Evolutionary conservation across 2,329 filamentous ascomycete species (phyloP).

Genomic region (Trichoderma arundinaceum): DNA sequence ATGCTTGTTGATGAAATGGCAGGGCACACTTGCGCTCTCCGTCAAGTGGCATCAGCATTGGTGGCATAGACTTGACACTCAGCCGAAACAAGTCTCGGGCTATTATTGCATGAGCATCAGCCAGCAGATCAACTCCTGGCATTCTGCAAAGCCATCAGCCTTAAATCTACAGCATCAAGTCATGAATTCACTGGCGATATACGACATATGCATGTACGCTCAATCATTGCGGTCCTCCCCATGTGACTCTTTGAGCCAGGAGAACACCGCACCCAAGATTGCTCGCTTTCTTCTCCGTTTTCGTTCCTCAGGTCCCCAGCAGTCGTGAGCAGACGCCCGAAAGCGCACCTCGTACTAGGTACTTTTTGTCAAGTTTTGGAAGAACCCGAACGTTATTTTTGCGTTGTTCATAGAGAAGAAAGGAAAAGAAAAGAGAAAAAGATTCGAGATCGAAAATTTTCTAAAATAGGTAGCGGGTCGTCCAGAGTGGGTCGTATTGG

Average conservation of each 20-base stretch:
- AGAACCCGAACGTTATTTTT: constrained; percentile 52
- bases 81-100: not conserved
- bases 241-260: constrained; percentile 49
- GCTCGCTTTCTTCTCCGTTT: constrained; percentile 61
- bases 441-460: constrained; percentile 31
- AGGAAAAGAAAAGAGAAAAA: constrained; percentile 39
- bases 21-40: not conserved
- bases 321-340: constrained; percentile 54
- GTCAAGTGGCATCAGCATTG: too few relatives aligned
- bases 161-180: constrained; percentile 13
- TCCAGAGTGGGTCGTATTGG: constrained; percentile 20
- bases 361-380: constrained; percentile 35
- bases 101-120: not conserved
- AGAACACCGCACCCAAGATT: constrained; percentile 66
- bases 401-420: constrained; percentile 53
- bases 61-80: not conserved
- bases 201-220: constrained; percentile 53
- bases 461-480: constrained; percentile 28
- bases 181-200: constrained; percentile 12
- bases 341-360: constrained; percentile 56
- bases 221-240: constrained; percentile 66
- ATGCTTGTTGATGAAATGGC: too few relatives aligned
- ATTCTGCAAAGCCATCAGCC: constrained; percentile 8
- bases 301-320: constrained; percentile 50
- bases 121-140: not conserved